Conservation (phyloP, 768 basidiomycete genomes). For the Austroboletus festivus region DNA sequence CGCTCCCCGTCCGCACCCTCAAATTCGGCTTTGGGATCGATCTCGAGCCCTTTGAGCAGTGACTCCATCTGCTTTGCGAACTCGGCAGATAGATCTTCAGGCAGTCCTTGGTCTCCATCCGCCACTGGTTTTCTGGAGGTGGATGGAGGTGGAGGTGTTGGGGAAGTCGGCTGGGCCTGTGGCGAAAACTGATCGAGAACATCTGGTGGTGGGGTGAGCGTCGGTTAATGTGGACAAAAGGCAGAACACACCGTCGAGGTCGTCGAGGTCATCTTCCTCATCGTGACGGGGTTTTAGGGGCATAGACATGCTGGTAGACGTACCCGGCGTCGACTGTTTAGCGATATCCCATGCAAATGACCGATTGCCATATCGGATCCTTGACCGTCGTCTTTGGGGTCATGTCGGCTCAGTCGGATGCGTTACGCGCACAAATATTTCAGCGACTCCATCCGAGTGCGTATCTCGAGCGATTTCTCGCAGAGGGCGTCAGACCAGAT, state of each 20-base stretch:
- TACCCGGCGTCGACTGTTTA: too few species aligned
- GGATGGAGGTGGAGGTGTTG: slow-evolving; percentile 15
- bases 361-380: too few species aligned
- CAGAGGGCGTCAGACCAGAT: slow-evolving; percentile 77
- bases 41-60: slow-evolving; percentile 30
- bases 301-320: slow-evolving; percentile 9
- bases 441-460: slow-evolving; percentile 83
- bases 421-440: slow-evolving; percentile 50
- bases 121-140: slow-evolving; percentile 15
- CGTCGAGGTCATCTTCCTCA: slow-evolving; percentile 40
- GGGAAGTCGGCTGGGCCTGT: slow-evolving; percentile 7
- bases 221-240: neutral
- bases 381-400: too few species aligned
- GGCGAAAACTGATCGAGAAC: slow-evolving; percentile 45
- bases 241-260: slow-evolving; percentile 35
- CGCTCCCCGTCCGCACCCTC: slow-evolving; percentile 19
- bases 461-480: slow-evolving; percentile 84
- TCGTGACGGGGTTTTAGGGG: slow-evolving; percentile 22
- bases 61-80: slow-evolving; percentile 45
- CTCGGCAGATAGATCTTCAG: slow-evolving; percentile 24
- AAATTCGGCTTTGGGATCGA: slow-evolving; percentile 18
- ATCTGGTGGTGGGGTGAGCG: slow-evolving; percentile 33
- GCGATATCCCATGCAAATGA: too few species aligned
- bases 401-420: slow-evolving; percentile 11
- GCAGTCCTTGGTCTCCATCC: neutral